Percentiles rank a stretch among this genome's conserved stretches.
phyloP scores from a whole-genome alignment of 1,284 basidiomycete genomes.

The Pseudozyma sp. region DNA sequence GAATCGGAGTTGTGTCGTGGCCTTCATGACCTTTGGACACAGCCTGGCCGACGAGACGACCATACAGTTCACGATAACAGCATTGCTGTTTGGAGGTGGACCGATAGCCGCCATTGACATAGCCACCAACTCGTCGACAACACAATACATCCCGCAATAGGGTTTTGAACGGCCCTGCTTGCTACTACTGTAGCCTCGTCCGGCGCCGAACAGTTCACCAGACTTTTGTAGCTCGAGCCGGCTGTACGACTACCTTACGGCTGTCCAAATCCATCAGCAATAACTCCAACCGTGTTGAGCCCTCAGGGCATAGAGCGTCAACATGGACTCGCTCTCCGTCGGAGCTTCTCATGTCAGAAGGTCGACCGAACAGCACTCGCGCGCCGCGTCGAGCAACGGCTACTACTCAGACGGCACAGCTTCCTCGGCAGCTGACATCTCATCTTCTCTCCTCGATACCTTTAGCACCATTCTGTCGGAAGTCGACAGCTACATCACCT shows the following conservation, averaged over 20 bases:
- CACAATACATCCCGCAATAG: too few species aligned
- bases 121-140: too few species aligned
- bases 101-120: too few species aligned
- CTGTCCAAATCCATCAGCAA: neutral
- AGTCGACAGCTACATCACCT: slow-evolving; percentile 59
- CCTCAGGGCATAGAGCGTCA: neutral
- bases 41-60: neutral
- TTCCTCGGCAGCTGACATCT: slow-evolving; percentile 46
- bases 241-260: too few species aligned
- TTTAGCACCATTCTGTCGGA: slow-evolving; percentile 57
- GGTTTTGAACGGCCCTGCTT: too few species aligned
- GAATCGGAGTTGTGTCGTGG: slow-evolving; percentile 26
- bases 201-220: too few species aligned
- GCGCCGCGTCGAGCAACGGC: slow-evolving; percentile 42
- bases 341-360: slow-evolving; percentile 22
- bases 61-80: neutral
- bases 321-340: slow-evolving; percentile 27
- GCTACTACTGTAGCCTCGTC: too few species aligned
- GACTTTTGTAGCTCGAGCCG: too few species aligned
- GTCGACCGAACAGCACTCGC: slow-evolving; percentile 32
- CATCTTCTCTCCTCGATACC: slow-evolving; percentile 51
- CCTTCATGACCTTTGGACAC: neutral
- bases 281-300: too few species aligned
- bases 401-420: slow-evolving; percentile 29
- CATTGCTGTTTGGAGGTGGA: too few species aligned